phyloP scores from a whole-genome alignment of 441 rosid genomes.

The Aquilaria agallochum region DNA sequence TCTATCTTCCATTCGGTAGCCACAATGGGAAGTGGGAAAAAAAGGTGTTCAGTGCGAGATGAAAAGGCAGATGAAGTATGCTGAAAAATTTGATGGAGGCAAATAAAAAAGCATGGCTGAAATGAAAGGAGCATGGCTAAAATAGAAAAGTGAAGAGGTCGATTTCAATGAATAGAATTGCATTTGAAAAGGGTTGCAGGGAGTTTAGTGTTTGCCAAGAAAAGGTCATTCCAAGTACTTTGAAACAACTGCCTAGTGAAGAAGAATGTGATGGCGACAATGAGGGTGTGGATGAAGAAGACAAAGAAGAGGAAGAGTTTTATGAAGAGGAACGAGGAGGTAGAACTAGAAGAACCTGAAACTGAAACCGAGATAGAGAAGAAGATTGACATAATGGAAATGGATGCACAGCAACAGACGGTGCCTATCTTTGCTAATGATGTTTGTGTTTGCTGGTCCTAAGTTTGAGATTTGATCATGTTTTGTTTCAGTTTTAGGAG shows the following conservation, averaged over 20 bases:
- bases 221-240: constrained; percentile 27
- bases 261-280: constrained; percentile 16
- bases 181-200: constrained; percentile 39
- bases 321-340: constrained; percentile 21
- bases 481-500: constrained; percentile 28
- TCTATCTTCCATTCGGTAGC: too few species aligned
- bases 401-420: constrained; percentile 15
- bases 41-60: too few species aligned
- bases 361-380: constrained; percentile 32
- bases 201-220: constrained; percentile 56
- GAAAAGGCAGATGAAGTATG: too few species aligned
- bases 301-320: constrained; percentile 22
- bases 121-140: too few species aligned
- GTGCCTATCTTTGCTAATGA: too few species aligned
- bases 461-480: background rate
- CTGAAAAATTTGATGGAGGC: too few species aligned
- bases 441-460: background rate
- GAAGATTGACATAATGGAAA: constrained; percentile 49
- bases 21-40: too few species aligned
- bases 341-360: constrained; percentile 19
- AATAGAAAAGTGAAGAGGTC: too few species aligned
- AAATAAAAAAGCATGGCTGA: too few species aligned
- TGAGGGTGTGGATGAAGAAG: constrained; percentile 27
- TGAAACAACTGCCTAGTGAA: background rate
- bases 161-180: background rate